phyloP scores from a whole-genome alignment of 495 filamentous ascomycete species.

The Penicillium lividum region DNA sequence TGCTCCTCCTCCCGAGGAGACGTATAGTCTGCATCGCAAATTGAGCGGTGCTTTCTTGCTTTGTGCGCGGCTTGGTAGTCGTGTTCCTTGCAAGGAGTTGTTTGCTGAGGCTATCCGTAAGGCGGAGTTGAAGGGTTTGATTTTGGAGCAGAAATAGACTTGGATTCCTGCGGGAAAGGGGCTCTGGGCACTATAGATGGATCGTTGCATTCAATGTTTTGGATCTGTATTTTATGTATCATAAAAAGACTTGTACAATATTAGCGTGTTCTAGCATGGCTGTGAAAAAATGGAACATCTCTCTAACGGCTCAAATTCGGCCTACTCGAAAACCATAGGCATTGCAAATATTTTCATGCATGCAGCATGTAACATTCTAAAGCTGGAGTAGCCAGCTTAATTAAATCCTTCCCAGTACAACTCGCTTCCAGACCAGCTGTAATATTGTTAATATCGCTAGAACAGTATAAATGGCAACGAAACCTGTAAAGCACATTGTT shows the following conservation, averaged over 20 bases:
- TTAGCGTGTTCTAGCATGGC: neutral
- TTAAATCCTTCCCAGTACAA: neutral
- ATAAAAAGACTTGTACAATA: slow-evolving; percentile 10
- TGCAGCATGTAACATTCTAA: too few relatives aligned
- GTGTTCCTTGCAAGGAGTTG: slow-evolving; percentile 77
- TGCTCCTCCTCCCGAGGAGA: slow-evolving; percentile 93
- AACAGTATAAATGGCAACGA: neutral
- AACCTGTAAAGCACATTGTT: neutral
- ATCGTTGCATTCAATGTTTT: neutral
- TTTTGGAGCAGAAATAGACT: slow-evolving; percentile 9
- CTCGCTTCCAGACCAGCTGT: neutral
- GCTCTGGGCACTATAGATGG: neutral
- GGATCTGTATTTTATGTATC: slow-evolving; percentile 8
- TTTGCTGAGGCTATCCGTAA: slow-evolving; percentile 68
- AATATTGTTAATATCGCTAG: neutral
- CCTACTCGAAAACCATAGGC: too few relatives aligned
- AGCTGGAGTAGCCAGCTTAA: neutral
- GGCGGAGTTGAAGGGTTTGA: slow-evolving; percentile 33
- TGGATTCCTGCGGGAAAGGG: neutral
- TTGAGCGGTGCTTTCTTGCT: slow-evolving; percentile 93
- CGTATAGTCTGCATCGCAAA: slow-evolving; percentile 94
- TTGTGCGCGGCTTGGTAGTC: slow-evolving; percentile 81
- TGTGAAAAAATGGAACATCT: neutral
- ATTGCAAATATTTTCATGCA: too few relatives aligned
- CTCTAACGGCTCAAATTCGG: neutral